These are phyloP conservation scores for Byssoonygena ceratinophila DNA, from an alignment of 2,329 filamentous ascomycete genomes.

Conservation along the genomic window DNA sequence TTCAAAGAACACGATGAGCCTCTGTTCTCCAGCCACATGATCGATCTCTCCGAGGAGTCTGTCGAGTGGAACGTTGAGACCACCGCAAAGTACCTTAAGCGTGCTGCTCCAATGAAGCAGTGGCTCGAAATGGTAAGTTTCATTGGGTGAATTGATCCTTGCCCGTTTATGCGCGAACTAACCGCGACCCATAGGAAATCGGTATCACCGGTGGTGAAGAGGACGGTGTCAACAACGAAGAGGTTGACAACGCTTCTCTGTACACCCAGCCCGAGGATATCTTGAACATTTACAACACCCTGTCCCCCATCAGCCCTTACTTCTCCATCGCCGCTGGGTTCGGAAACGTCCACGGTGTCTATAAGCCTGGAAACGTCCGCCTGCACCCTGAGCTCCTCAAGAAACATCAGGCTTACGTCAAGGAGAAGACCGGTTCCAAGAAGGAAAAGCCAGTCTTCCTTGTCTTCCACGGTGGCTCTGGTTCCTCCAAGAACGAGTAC, in stretches of 20 bases:
- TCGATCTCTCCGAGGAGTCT: slow-evolving; percentile 86
- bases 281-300: slow-evolving; percentile 76
- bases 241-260: slow-evolving; percentile 89
- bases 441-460: slow-evolving; percentile 94
- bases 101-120: slow-evolving; percentile 92
- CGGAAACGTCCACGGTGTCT: slow-evolving; percentile 98
- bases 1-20: slow-evolving; percentile 90
- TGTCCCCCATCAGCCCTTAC: slow-evolving; percentile 79
- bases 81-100: slow-evolving; percentile 86
- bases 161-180: neutral
- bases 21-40: slow-evolving; percentile 96
- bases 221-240: slow-evolving; percentile 97
- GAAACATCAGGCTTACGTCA: slow-evolving; percentile 92
- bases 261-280: slow-evolving; percentile 99
- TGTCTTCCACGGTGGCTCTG: slow-evolving; percentile 97
- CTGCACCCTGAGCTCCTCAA: slow-evolving; percentile 89
- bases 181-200: slow-evolving; percentile 49
- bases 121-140: slow-evolving; percentile 87
- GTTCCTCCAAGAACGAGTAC: slow-evolving; percentile 84
- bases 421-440: slow-evolving; percentile 60
- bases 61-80: slow-evolving; percentile 86
- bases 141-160: neutral
- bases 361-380: slow-evolving; percentile 96
- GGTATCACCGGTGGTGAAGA: slow-evolving; percentile 96
- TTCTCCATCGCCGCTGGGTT: slow-evolving; percentile 98